Conservation (phyloP, 345 rosid genomes). For the Salix viminalis region DNA sequence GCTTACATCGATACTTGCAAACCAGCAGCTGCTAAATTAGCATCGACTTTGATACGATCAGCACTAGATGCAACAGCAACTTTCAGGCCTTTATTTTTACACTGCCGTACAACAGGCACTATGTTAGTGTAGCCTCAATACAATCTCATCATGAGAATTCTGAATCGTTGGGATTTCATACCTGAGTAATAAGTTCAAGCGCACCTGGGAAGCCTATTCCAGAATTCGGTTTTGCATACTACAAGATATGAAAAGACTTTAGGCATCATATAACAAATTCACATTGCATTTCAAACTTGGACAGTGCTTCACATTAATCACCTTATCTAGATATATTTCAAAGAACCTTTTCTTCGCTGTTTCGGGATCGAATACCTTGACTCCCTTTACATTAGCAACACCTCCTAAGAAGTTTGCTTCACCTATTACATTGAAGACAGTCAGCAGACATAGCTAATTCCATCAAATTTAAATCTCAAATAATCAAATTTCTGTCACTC, state of each 20-base stretch:
- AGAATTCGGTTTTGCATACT: conserved; percentile 92
- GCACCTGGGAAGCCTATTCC: conserved; percentile 97
- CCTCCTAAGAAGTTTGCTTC: conserved; percentile 93
- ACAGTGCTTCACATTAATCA: conserved; percentile 16
- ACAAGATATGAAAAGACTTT: conserved; percentile 14
- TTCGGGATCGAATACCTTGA: conserved; percentile 56
- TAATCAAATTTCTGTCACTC: neutral
- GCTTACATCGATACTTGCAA: conserved; percentile 64
- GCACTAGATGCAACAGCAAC: conserved; percentile 98
- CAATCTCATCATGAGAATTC: conserved; percentile 1
- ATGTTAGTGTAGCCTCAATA: conserved; percentile 1
- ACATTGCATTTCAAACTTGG: conserved; percentile 2
- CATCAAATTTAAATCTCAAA: neutral
- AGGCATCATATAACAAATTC: neutral
- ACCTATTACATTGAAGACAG: conserved; percentile 38
- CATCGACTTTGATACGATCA: conserved; percentile 91
- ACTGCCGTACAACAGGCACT: conserved; percentile 36
- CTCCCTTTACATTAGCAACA: conserved; percentile 82
- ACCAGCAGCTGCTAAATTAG: conserved; percentile 89
- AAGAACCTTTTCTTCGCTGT: conserved; percentile 79
- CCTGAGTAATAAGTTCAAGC: conserved; percentile 82
- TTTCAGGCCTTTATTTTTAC: conserved; percentile 81
- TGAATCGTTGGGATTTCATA: conserved; percentile 13
- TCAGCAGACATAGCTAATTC: neutral
- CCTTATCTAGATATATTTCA: conserved; percentile 90